A percentile compares a stretch with the other conserved stretches of the same genome.
Conservation (phyloP, 2,329 filamentous ascomycete species). For the Pyrenochaeta sp. region DNA sequence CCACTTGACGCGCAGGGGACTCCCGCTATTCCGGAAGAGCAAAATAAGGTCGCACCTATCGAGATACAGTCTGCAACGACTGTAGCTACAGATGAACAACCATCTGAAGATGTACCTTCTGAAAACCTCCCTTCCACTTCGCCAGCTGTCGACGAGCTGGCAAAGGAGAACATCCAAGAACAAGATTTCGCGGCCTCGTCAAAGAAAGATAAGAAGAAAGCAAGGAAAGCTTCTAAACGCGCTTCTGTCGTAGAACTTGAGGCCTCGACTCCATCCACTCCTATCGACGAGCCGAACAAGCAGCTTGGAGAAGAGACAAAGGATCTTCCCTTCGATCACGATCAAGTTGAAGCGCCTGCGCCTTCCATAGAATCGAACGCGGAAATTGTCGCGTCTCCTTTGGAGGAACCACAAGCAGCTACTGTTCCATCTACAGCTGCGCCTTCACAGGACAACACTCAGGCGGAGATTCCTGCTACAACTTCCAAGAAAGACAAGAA, state of each 20-base stretch:
- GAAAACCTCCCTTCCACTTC: slow-evolving; percentile 1
- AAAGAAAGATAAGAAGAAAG: slow-evolving; percentile 29
- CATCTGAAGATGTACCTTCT: background rate
- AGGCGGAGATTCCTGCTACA: background rate
- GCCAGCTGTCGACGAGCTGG: slow-evolving; percentile 3
- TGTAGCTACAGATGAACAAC: background rate
- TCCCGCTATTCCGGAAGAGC: slow-evolving; percentile 1
- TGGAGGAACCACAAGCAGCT: background rate
- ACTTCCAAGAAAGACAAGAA: slow-evolving; percentile 35
- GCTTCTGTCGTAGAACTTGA: slow-evolving; percentile 19
- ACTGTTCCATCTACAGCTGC: background rate
- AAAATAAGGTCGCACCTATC: background rate
- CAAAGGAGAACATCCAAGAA: slow-evolving; percentile 2
- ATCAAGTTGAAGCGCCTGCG: background rate
- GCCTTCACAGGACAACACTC: background rate
- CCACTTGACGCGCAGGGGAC: slow-evolving; percentile 1
- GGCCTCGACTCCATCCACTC: slow-evolving; percentile 8
- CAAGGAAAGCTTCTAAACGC: slow-evolving; percentile 19
- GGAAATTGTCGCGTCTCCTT: background rate
- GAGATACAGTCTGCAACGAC: background rate
- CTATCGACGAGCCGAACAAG: slow-evolving; percentile 7
- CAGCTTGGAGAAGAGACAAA: slow-evolving; percentile 5
- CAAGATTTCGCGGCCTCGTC: slow-evolving; percentile 19
- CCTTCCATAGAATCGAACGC: background rate
- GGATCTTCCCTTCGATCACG: background rate